Evolutionary conservation across 352 stramenopile species (phyloP), one percentile per base, ranked within the genome.

Genomic region (Ophiocytium majus): DNA sequence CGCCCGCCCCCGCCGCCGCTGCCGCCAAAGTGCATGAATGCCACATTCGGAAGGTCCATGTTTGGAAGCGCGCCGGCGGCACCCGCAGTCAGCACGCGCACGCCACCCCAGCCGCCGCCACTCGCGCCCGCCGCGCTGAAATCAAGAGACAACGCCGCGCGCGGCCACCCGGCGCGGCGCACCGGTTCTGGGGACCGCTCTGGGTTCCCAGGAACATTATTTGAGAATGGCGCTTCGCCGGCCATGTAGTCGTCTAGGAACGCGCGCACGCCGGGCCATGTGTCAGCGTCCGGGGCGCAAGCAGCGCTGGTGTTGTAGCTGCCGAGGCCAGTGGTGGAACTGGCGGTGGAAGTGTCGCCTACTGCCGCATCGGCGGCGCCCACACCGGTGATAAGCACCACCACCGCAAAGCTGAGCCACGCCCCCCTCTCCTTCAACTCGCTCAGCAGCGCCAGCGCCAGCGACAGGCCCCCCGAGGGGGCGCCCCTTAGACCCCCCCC

Each of bases 1-100:
- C 28, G 43, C 31, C 79, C 35, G 31, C 83, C 83, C 32, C 81
- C 63, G 17, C 79, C 57, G n/a, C 76, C 83, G 32, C 81, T 49
- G 17, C 79, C 57, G n/a, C 76, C 83, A 28, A 83, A 63, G 35
- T 87, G 83, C 17, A 82, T 37, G 10, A 87, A 64, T 28, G 78
- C 81, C 23, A 63, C 76, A 34, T 88, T 88, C 23, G 85, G 82
- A 37, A 86, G 84, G 50, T 89, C 85, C 80, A 89, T 85, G 50
- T 89, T 89, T 33, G 85, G 85, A 0, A 89, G 85, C 63, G 82
- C 82, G 23, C 85, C 85, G 43, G 83, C 84, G 17, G 83, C 71
- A 28, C 85, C 85, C 31, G 31, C 50, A 5, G 32, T 81, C 32
- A 81, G 36, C 31, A 81, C 50, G 34, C 64, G 64, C 64, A 17